phyloP scores from a whole-genome alignment of 257 asterid genomes.

The Cruciata laevipes region DNA sequence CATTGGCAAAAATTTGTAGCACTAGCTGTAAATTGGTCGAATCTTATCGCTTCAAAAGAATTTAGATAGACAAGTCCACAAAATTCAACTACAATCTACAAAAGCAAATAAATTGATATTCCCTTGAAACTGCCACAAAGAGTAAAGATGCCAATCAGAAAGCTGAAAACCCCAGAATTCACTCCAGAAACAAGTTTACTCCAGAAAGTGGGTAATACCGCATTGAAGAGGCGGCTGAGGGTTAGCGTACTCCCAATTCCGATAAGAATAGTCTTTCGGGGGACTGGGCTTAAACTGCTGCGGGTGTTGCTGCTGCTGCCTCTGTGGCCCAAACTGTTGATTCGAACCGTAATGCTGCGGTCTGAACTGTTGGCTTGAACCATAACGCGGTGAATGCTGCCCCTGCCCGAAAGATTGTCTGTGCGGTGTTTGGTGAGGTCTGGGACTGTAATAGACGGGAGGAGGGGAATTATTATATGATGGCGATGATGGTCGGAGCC shows the following conservation, averaged over 20 bases:
- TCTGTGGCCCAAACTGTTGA: conserved; percentile 50
- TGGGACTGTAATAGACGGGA: not conserved
- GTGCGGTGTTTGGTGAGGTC: not conserved
- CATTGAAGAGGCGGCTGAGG: conserved; percentile 49
- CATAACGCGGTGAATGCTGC: conserved; percentile 23
- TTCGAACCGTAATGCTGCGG: conserved; percentile 31
- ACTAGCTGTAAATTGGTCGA: conserved; percentile 6
- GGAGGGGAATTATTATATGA: conserved; percentile 1
- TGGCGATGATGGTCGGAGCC: conserved; percentile 29
- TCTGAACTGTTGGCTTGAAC: conserved; percentile 43
- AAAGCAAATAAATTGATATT: no score
- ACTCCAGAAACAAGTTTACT: not conserved
- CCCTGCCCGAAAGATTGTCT: conserved; percentile 16
- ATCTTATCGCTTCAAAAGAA: conserved; percentile 7
- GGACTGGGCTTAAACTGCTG: conserved; percentile 46
- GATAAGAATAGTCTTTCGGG: conserved; percentile 53
- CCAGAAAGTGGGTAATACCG: conserved; percentile 29
- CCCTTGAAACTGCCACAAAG: not conserved
- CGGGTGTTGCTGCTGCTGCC: conserved; percentile 20
- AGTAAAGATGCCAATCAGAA: not conserved
- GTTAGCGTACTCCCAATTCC: conserved; percentile 69
- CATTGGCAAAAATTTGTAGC: conserved; percentile 5
- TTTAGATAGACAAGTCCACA: not conserved
- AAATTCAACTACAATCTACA: not conserved
- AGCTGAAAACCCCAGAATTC: not conserved